Base-by-base conservation (phyloP, 805 yeast genomes). In the Cyberlindnera americana region DNA sequence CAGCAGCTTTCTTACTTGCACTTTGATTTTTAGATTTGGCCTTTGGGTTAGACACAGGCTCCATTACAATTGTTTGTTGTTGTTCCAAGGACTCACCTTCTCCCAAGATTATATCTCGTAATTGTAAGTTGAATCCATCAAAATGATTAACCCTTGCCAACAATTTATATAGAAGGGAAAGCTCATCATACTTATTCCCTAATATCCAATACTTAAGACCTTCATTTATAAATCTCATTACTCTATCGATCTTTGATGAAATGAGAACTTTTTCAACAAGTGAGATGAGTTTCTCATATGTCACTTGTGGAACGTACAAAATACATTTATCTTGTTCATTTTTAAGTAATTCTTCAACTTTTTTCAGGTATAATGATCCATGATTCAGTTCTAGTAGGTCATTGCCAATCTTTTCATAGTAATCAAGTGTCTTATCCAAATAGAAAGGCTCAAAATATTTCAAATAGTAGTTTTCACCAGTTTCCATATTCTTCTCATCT, bases 381-480 rank as follows among this genome's bases (percentile, higher is more conserved):
- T 74, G 58, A 39, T 61, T 57, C 33, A 56, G 46, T 25, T 67
- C 60, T 32, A 77, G 52, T 25, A 75, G 59, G 13, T 73, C 75
- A 4, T 48, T 55, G 0, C 83, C 68, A 11, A 75, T 62, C 8
- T 55, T 56, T 12, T 64, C 54, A 54, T 82, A 90, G 56, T 73
- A 86, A 1, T 61, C 59, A 40, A 69, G 73, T 1, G 91, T 75
- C 23, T 70, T 70, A 4, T 65, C 55, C 36, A 86, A 53, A 31
- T 86, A 70, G 35, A 57, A 62, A 0, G 87, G 89, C 50, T 87
- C 95, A 57, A 89, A 83, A 30, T 65, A 70, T 15, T 68, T 71
- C 19, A 69, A 64, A 53, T 83, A 88, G 47, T 78, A 82, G 39
- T 75, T 80, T 41, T 81, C 89, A 5, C 75, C 73, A 17, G 62